Evolutionary conservation across 2,329 filamentous ascomycete species (phyloP), one percentile per base, ranked within the genome.

Genomic region (Penicillium sp.): DNA sequence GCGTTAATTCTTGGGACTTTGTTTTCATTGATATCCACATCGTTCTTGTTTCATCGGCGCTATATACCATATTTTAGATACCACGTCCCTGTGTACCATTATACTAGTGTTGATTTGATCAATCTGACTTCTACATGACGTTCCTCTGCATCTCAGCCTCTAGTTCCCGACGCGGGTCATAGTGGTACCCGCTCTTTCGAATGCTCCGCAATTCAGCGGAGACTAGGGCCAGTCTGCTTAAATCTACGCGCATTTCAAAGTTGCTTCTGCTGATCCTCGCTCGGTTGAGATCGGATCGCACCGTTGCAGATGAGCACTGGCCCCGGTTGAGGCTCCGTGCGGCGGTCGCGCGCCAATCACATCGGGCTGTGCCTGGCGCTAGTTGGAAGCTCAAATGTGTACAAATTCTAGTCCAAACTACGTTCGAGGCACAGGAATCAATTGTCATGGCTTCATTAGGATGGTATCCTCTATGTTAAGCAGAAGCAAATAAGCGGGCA

Each of bases 401-500:
- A n/a, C n/a, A n/a, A n/a, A 8, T 18, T 23, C n/a, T 9, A 37
- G 11, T 13, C 18, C 17, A 27, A 31, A 31, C 17, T n/a, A 7
- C 23, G 2, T 18, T 23, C 8, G 16, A 23, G 10, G 14, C 29
- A 35, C 14, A 16, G 9, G 23, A 25, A 27, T 30, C 18, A 12
- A 30, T 35, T 41, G 36, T 48, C 47, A 50, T 48, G 39, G 47
- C 45, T 45, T 52, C 47, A 47, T 49, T 47, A 48, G 39, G 35
- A 47, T 45, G 16, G 42, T 40, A 38, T 39, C 32, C 37, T 44
- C 38, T 44, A 40, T 47, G 34, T 35, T 17, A 39, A 35, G 42
- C 36, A 38, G 30, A 37, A 44, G 38, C 38, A 36, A 32, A 40
- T 6, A 2, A 27, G 25, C 6, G n/a, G n/a, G n/a, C n/a, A n/a